phyloP scores from a whole-genome alignment of 352 stramenopile genomes.

The Phytophthora lateralis region DNA sequence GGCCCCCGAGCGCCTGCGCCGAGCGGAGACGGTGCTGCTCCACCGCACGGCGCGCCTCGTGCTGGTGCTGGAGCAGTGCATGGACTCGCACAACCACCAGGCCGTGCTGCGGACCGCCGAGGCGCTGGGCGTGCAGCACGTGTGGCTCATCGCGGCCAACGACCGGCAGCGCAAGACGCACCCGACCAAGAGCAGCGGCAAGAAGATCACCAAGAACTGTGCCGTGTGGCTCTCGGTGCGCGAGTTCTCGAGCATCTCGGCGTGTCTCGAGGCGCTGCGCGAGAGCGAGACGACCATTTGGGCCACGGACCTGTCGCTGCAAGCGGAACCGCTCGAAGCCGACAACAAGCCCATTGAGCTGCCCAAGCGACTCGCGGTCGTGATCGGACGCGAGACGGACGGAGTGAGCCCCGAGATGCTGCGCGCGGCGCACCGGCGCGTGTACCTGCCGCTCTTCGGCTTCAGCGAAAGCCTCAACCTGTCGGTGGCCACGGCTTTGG shows the following conservation, averaged over 20 bases:
- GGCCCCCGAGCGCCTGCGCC: conserved; percentile 62
- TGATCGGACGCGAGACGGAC: conserved; percentile 94
- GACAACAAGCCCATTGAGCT: conserved; percentile 61
- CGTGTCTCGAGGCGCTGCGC: conserved; percentile 77
- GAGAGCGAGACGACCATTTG: conserved; percentile 82
- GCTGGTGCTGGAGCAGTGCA: conserved; percentile 81
- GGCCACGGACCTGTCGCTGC: conserved; percentile 89
- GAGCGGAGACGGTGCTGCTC: conserved; percentile 69
- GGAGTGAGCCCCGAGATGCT: conserved; percentile 92
- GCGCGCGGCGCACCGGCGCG: conserved; percentile 77
- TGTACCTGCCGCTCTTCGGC: conserved; percentile 93
- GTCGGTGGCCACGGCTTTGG: conserved; percentile 91
- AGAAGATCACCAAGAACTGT: conserved; percentile 85
- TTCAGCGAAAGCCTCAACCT: conserved; percentile 96
- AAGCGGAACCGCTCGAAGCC: conserved; percentile 55
- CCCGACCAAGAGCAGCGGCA: conserved; percentile 52
- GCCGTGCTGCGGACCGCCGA: conserved; percentile 93
- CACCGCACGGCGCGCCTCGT: conserved; percentile 70
- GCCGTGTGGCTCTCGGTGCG: conserved; percentile 85
- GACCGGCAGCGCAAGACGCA: conserved; percentile 71
- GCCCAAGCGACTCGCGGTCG: conserved; percentile 89
- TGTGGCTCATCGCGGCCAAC: conserved; percentile 83
- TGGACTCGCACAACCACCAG: conserved; percentile 89
- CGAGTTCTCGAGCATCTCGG: conserved; percentile 84
- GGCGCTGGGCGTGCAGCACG: conserved; percentile 93